A percentile compares a stretch with the other conserved stretches of the same genome.
These are phyloP conservation scores for Quercus agrifolia DNA, from an alignment of 306 rosid species.

Conservation along the genomic window DNA sequence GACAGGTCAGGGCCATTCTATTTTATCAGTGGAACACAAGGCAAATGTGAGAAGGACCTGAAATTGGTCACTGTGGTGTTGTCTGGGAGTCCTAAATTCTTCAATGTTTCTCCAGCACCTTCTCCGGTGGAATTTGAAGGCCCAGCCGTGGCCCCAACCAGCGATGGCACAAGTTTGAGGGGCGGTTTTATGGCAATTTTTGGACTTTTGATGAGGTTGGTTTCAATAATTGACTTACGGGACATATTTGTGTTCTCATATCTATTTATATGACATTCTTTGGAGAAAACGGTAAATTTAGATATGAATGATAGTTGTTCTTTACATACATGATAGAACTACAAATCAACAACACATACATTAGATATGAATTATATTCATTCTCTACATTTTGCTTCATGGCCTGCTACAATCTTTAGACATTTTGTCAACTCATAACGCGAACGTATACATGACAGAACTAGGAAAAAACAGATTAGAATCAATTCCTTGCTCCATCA, in stretches of 20 bases:
- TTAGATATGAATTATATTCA: too few species aligned
- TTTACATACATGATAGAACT: too few species aligned
- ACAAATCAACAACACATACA: too few species aligned
- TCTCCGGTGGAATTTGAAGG: background rate
- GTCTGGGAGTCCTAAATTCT: background rate
- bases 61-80: slow-evolving; percentile 18
- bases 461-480: too few species aligned
- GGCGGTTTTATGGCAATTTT: background rate
- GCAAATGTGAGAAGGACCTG: slow-evolving; percentile 26
- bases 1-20: slow-evolving; percentile 11
- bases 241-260: background rate
- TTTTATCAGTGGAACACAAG: slow-evolving; percentile 33
- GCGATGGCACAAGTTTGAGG: background rate
- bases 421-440: too few species aligned
- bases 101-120: background rate
- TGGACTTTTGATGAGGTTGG: background rate
- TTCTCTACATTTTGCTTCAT: too few species aligned
- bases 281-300: background rate
- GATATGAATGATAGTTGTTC: background rate
- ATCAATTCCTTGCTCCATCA: too few species aligned
- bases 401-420: too few species aligned
- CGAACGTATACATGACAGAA: too few species aligned
- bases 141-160: background rate
- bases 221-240: background rate
- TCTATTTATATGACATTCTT: background rate